Conservation (phyloP, 208 protist genomes). For the Spongospora subterranea region DNA sequence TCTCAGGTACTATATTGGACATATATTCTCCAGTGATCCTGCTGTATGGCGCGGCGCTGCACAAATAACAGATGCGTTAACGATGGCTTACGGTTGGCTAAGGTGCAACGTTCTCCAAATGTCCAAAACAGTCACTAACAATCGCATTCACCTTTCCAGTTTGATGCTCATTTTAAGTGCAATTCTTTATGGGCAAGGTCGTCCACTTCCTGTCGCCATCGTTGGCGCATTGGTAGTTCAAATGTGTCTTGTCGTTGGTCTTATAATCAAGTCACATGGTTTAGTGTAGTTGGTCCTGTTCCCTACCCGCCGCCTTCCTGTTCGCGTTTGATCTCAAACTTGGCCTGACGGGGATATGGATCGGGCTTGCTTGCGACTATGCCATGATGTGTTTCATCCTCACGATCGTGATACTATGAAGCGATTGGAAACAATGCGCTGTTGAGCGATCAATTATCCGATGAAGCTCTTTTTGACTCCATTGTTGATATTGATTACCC, state of each 20-base stretch:
- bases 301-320: background rate
- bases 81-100: too few species aligned
- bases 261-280: background rate
- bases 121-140: too few species aligned
- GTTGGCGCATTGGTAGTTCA: background rate
- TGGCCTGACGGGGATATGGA: background rate
- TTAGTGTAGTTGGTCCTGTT: background rate
- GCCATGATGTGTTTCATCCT: too few species aligned
- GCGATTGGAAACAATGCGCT: too few species aligned
- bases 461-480: too few species aligned
- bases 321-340: background rate
- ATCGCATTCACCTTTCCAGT: background rate
- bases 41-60: background rate
- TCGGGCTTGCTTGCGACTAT: too few species aligned
- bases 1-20: background rate
- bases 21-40: background rate
- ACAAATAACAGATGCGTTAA: too few species aligned
- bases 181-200: background rate
- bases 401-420: too few species aligned
- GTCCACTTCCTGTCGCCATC: background rate
- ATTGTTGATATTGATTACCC: too few species aligned
- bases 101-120: too few species aligned
- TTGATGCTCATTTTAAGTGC: too few species aligned
- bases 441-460: conserved; percentile 25
- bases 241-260: background rate